Percentiles rank a stretch among this genome's conserved stretches.
These are phyloP conservation scores for Camptophora hylomeconis DNA, from an alignment of 2,329 filamentous ascomycete species.

Conservation along the genomic window DNA sequence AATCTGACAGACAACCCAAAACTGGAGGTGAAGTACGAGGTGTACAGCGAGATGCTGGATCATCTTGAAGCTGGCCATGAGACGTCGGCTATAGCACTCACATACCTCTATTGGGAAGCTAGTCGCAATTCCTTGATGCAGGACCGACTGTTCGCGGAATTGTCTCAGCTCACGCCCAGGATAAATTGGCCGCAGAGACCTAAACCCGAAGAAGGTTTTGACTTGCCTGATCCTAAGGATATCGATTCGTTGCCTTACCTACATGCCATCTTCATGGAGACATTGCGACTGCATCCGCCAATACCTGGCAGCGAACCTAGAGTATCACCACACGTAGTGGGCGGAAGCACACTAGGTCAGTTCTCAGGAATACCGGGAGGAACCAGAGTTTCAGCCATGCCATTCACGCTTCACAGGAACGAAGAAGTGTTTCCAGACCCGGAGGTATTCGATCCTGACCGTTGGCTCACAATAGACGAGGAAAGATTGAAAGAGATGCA, in stretches of 20 bases:
- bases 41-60: constrained; percentile 66
- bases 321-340: constrained; percentile 23
- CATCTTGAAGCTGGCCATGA: constrained; percentile 68
- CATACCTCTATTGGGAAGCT: constrained; percentile 28
- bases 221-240: constrained; percentile 27
- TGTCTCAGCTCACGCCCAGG: constrained; percentile 19
- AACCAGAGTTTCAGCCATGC: constrained; percentile 33
- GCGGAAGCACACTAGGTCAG: constrained; percentile 12
- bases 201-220: constrained; percentile 8
- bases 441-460: constrained; percentile 26
- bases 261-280: constrained; percentile 48
- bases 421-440: constrained; percentile 24
- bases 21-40: constrained; percentile 14
- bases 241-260: constrained; percentile 41
- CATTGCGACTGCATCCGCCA: constrained; percentile 46
- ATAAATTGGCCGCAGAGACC: constrained; percentile 15
- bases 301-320: constrained; percentile 52
- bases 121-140: constrained; percentile 22
- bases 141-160: constrained; percentile 20
- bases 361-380: constrained; percentile 30
- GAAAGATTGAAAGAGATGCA: constrained; percentile 30
- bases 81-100: constrained; percentile 51
- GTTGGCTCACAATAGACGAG: constrained; percentile 26
- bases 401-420: constrained; percentile 31
- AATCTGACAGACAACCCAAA: constrained; percentile 6